Conservation (phyloP, 306 rosid species). For the Hippophae gyantsensis region DNA sequence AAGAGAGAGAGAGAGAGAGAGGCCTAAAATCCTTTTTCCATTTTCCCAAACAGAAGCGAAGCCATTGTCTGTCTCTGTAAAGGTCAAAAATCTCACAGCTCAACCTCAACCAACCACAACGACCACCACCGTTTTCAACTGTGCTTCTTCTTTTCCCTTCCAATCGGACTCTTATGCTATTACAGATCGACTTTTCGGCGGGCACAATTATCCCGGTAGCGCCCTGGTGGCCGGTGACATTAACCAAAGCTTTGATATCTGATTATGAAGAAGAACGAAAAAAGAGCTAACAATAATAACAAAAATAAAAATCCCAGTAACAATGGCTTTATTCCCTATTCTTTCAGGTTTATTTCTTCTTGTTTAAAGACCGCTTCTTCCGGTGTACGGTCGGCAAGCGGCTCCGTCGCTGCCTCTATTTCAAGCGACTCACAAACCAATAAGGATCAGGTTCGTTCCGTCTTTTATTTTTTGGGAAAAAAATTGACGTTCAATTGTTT, state of each 20-base stretch:
- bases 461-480: background rate
- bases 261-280: slow-evolving; percentile 81
- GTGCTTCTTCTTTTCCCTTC: background rate
- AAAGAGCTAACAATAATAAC: slow-evolving; percentile 37
- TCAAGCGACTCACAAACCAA: slow-evolving; percentile 51
- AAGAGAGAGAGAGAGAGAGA: slow-evolving; percentile 5
- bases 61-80: slow-evolving; percentile 36
- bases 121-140: slow-evolving; percentile 20
- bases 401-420: slow-evolving; percentile 78
- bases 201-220: slow-evolving; percentile 41
- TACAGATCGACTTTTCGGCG: slow-evolving; percentile 49
- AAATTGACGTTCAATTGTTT: background rate
- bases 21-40: background rate
- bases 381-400: slow-evolving; percentile 76
- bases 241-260: slow-evolving; percentile 8
- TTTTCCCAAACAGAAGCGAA: slow-evolving; percentile 12
- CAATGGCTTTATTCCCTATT: slow-evolving; percentile 73
- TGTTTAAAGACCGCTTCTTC: slow-evolving; percentile 88
- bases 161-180: slow-evolving; percentile 44
- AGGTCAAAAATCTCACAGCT: slow-evolving; percentile 43
- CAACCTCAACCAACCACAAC: slow-evolving; percentile 9
- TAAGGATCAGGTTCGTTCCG: slow-evolving; percentile 59
- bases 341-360: slow-evolving; percentile 81
- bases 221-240: slow-evolving; percentile 42
- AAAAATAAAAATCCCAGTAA: slow-evolving; percentile 6